phyloP scores from a whole-genome alignment of 2,329 filamentous ascomycete species.

The Colletotrichum limetticola region DNA sequence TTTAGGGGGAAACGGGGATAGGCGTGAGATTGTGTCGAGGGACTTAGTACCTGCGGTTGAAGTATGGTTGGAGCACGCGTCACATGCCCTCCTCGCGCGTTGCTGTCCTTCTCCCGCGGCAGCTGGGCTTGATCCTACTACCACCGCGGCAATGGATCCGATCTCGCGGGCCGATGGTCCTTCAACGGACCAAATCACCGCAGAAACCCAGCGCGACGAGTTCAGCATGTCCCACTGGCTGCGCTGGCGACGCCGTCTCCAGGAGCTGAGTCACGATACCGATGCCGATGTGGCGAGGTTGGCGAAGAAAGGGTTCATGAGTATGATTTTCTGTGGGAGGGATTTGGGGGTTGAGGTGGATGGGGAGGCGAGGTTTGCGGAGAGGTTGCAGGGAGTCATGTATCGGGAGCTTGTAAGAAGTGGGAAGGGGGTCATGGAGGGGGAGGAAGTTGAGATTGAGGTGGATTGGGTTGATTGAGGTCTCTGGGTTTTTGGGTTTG shows the following conservation, averaged over 20 bases:
- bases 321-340: not conserved
- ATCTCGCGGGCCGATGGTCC: not conserved
- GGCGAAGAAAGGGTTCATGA: not conserved
- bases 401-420: not conserved
- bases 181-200: not conserved
- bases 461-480: not conserved
- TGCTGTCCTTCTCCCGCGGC: not conserved
- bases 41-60: not conserved
- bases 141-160: too few species aligned
- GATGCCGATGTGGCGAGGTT: not conserved
- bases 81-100: not conserved
- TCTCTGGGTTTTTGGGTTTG: not conserved
- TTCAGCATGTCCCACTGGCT: not conserved
- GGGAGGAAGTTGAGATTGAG: not conserved
- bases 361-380: not conserved
- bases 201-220: not conserved
- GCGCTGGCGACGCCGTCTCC: not conserved
- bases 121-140: too few species aligned
- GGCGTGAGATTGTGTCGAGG: too few species aligned
- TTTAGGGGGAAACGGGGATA: fast-evolving
- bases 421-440: not conserved
- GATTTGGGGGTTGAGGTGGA: not conserved
- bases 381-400: not conserved
- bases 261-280: not conserved
- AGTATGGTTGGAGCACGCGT: not conserved